Conservation (phyloP, 176 grass and related monocot genomes). For the Bolboschoenus planiculmis region DNA sequence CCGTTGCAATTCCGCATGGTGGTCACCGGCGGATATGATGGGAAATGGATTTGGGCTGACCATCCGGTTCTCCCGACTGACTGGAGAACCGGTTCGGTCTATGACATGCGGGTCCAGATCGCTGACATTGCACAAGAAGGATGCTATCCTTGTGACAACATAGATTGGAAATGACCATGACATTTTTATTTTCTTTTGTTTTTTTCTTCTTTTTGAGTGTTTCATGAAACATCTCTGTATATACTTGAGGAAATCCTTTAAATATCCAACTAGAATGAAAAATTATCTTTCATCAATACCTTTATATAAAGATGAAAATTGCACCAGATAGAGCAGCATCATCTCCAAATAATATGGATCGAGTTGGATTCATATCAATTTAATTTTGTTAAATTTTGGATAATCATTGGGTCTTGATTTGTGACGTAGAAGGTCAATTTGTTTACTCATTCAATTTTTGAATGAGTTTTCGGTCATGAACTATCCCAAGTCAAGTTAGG, state of each 20-base stretch:
- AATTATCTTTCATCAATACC: background rate
- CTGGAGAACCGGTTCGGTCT: constrained; percentile 57
- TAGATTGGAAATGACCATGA: constrained; percentile 40
- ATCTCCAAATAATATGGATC: background rate
- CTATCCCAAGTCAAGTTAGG: background rate
- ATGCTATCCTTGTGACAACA: constrained; percentile 61
- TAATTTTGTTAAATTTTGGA: background rate
- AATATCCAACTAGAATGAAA: background rate
- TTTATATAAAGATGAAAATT: background rate
- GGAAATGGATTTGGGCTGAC: constrained; percentile 79
- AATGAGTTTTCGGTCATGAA: no score
- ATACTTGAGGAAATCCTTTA: background rate
- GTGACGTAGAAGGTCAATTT: no score
- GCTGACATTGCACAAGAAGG: constrained; percentile 60
- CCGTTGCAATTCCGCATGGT: constrained; percentile 82
- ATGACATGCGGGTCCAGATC: constrained; percentile 60
- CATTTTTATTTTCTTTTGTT: background rate
- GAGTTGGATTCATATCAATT: background rate
- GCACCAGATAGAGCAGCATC: background rate
- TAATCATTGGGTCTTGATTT: background rate
- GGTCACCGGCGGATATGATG: constrained; percentile 84
- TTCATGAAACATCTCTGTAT: background rate
- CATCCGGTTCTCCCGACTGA: constrained; percentile 38
- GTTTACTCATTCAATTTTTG: no score
- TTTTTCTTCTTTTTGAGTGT: background rate